These are phyloP conservation scores for Zoysia japonica DNA, from an alignment of 176 grass and related monocot genomes.

Conservation along the genomic window DNA sequence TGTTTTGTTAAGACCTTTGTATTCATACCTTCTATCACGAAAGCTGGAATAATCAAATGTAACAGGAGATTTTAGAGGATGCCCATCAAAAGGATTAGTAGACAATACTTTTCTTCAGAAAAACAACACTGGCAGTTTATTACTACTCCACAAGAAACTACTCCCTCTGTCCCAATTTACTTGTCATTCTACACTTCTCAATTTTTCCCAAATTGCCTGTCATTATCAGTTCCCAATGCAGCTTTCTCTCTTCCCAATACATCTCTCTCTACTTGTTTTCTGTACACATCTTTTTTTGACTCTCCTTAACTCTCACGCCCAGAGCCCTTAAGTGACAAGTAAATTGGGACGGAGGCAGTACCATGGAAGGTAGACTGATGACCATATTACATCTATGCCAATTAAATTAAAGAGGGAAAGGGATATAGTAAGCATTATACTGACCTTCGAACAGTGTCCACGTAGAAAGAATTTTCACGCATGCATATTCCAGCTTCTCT, in stretches of 20 bases:
- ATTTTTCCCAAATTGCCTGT: no score
- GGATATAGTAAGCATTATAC: slow-evolving; percentile 23
- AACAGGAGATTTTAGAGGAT: slow-evolving; percentile 31
- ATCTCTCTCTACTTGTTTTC: no score
- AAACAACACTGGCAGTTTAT: neutral
- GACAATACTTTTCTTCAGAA: slow-evolving; percentile 15
- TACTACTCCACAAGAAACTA: slow-evolving; percentile 10
- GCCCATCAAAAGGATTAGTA: slow-evolving; percentile 28
- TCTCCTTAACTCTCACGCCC: no score
- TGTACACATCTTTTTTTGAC: no score
- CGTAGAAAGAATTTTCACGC: slow-evolving; percentile 99
- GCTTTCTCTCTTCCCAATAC: no score
- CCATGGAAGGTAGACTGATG: neutral
- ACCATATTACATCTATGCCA: slow-evolving; percentile 26
- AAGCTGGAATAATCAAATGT: slow-evolving; percentile 71
- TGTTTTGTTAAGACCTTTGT: slow-evolving; percentile 97
- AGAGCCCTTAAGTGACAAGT: no score
- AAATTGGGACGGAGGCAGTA: no score
- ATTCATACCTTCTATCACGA: slow-evolving; percentile 97
- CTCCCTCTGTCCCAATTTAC: no score
- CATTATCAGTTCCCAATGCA: no score
- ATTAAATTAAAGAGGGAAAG: slow-evolving; percentile 1
- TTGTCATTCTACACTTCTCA: no score
- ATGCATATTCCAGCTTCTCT: slow-evolving; percentile 99
- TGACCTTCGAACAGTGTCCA: slow-evolving; percentile 93